Percentiles rank a stretch among this genome's conserved stretches.
Conservation (phyloP, 176 grass and related monocot species). For the Bonia amplexicaulis region DNA sequence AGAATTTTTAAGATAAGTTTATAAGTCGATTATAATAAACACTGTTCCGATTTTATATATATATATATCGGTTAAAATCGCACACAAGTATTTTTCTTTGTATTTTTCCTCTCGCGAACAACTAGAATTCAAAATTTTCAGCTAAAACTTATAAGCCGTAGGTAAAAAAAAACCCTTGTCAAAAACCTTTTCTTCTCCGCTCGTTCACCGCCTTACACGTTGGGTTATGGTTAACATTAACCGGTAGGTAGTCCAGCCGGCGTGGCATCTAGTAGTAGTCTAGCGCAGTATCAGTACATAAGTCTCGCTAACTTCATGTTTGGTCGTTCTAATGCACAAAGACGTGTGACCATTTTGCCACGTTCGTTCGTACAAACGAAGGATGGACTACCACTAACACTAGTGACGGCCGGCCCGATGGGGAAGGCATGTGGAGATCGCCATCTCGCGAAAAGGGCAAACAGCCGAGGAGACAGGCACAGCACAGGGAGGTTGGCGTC, state of each 20-base stretch:
- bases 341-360: neutral
- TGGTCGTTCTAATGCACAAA: neutral
- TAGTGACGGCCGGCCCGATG: neutral
- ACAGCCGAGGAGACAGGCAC: neutral
- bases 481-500: neutral
- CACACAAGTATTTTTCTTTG: accelerated
- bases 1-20: too few relatives aligned
- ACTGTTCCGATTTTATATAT: too few relatives aligned
- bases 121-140: too few relatives aligned
- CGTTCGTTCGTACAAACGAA: neutral
- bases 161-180: too few relatives aligned
- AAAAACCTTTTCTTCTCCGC: neutral
- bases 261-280: neutral
- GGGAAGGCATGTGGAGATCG: constrained; percentile 5
- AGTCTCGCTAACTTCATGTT: neutral
- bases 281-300: neutral
- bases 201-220: neutral
- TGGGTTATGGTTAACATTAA: too few relatives aligned
- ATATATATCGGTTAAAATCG: too few relatives aligned
- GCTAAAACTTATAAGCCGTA: accelerated
- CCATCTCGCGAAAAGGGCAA: neutral
- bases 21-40: too few relatives aligned
- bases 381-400: neutral
- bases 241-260: neutral
- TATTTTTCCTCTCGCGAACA: too few relatives aligned